A percentile compares a stretch with the other conserved stretches of the same genome.
Evolutionary conservation across 108 stramenopile genomes (phyloP).

Genomic region (Nitzschia sp.): DNA sequence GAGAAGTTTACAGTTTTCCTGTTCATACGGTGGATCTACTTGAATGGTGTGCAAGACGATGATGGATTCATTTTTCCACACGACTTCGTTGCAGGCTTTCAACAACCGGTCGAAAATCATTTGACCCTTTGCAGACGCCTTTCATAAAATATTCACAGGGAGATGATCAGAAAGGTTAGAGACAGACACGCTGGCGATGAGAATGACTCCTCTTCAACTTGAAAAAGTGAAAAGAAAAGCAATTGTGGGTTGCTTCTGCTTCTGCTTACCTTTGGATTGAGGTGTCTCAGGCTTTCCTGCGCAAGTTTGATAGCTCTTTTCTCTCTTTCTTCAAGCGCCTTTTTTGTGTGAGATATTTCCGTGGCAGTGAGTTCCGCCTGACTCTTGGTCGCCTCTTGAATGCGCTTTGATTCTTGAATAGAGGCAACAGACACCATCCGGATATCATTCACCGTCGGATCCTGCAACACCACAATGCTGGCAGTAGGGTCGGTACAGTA

Average conservation of each 20-base stretch:
- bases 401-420: slow-evolving; percentile 30
- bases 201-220: too few species aligned
- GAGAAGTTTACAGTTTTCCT: slow-evolving; percentile 64
- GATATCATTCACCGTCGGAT: slow-evolving; percentile 47
- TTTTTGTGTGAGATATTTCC: slow-evolving; percentile 44
- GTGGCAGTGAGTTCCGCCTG: slow-evolving; percentile 1
- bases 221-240: too few species aligned
- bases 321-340: slow-evolving; percentile 76
- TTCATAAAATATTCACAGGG: too few species aligned
- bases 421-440: slow-evolving; percentile 36
- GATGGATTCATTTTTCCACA: slow-evolving; percentile 68
- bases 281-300: slow-evolving; percentile 74
- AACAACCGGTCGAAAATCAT: slow-evolving; percentile 76
- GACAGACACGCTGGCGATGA: too few species aligned
- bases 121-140: slow-evolving; percentile 80
- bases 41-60: slow-evolving; percentile 62
- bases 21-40: slow-evolving; percentile 80
- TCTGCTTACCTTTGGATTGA: slow-evolving; percentile 75
- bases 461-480: slow-evolving; percentile 60
- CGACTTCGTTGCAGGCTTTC: slow-evolving; percentile 78
- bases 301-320: slow-evolving; percentile 70
- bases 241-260: too few species aligned
- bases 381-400: slow-evolving; percentile 16
- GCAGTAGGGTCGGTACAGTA: slow-evolving; percentile 78
- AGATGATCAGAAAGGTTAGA: too few species aligned